Evolutionary conservation across 2,329 filamentous ascomycete species (phyloP).

Genomic region (Sporothrix pseudoabietina): DNA sequence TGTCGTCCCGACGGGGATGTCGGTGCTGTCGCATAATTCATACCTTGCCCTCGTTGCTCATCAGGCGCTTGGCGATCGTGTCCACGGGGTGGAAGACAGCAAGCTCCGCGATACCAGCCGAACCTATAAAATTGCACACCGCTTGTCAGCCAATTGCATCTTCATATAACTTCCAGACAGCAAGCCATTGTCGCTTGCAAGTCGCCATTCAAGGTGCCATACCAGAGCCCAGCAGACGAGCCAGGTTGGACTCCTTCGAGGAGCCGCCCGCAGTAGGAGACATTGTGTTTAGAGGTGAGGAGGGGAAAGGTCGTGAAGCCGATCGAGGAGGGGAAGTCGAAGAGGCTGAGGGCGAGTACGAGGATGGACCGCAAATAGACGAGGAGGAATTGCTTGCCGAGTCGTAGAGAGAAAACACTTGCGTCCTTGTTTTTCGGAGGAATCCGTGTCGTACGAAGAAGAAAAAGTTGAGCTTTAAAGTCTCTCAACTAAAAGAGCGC

Average conservation of each 20-base stretch:
- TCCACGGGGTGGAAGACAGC: slow-evolving; percentile 95
- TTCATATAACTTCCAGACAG: neutral
- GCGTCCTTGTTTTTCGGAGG: neutral
- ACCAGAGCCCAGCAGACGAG: slow-evolving; percentile 92
- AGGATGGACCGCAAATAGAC: neutral
- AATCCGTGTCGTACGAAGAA: neutral
- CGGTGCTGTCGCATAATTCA: slow-evolving; percentile 32
- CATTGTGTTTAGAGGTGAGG: slow-evolving; percentile 48
- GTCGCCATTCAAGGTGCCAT: slow-evolving; percentile 35
- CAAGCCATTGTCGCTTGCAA: neutral
- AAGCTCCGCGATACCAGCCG: slow-evolving; percentile 89
- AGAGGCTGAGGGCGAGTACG: neutral
- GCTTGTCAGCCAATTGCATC: slow-evolving; percentile 33
- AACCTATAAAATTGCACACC: slow-evolving; percentile 58
- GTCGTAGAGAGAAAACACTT: neutral
- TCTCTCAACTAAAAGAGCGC: neutral
- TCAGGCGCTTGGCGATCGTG: slow-evolving; percentile 96
- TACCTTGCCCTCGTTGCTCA: slow-evolving; percentile 91
- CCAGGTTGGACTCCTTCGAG: slow-evolving; percentile 84
- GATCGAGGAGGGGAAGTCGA: neutral
- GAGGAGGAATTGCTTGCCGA: neutral
- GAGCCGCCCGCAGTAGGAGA: slow-evolving; percentile 57
- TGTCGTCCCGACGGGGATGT: neutral
- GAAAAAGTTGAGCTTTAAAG: neutral
- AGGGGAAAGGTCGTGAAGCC: neutral